phyloP scores from a whole-genome alignment of 2,329 filamentous ascomycete genomes.

The Apiospora marii region DNA sequence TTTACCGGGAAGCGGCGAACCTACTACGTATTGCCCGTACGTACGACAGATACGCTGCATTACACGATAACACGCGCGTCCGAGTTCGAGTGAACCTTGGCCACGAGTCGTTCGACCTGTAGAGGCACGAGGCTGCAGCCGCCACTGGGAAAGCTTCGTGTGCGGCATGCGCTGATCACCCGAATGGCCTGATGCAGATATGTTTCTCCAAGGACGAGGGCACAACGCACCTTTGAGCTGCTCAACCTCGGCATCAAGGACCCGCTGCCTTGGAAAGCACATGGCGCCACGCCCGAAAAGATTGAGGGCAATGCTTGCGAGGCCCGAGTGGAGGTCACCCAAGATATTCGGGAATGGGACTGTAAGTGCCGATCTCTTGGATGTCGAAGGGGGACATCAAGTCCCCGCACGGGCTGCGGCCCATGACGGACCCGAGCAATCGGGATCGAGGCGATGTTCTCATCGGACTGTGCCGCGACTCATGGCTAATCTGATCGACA shows the following conservation, averaged over 20 bases:
- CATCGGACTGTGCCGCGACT: neutral
- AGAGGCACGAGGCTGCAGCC: neutral
- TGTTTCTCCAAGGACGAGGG: slow-evolving; percentile 84
- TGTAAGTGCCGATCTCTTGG: slow-evolving; percentile 44
- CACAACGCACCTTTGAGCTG: slow-evolving; percentile 89
- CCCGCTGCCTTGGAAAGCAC: slow-evolving; percentile 73
- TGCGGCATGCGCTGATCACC: slow-evolving; percentile 5
- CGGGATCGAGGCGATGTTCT: neutral
- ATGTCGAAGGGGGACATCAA: neutral
- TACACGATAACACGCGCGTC: neutral
- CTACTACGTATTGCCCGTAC: neutral
- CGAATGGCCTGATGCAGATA: slow-evolving; percentile 59
- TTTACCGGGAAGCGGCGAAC: neutral
- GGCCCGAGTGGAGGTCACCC: slow-evolving; percentile 71
- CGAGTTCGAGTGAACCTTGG: neutral
- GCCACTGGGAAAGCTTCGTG: neutral
- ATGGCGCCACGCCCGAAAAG: slow-evolving; percentile 46
- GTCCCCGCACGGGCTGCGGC: no score
- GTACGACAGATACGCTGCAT: neutral
- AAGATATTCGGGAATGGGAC: slow-evolving; percentile 84
- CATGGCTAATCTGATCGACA: neutral
- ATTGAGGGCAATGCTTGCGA: slow-evolving; percentile 55
- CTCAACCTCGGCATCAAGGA: slow-evolving; percentile 77
- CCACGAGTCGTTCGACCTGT: neutral
- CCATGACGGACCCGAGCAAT: neutral